Base-by-base conservation (phyloP, 768 basidiomycete species). In the Lentinula raphanica region DNA sequence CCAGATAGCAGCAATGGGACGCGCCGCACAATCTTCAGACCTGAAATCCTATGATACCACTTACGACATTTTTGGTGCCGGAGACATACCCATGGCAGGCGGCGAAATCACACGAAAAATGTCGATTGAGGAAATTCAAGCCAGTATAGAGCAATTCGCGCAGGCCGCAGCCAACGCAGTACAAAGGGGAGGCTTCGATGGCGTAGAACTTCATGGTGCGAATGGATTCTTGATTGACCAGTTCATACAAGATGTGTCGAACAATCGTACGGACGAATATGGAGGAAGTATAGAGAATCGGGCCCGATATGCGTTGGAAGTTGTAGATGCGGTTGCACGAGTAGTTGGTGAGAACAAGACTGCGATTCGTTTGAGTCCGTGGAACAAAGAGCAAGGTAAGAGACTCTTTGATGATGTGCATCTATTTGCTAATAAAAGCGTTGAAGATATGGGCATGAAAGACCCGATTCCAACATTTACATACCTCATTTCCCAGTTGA, bases 271-370 rank as follows among this genome's bases (percentile, higher is more conserved):
- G 8, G 81, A 83, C 65, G 67, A 71, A 42, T 85, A 79, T 67
- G 83, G 84, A 1, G 84, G 83, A 3, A 70, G 71, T 29, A 65
- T 81, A 45, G 75, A 79, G 66, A 79, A 79, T 59, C 70, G 84
- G 11, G 64, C 71, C 1, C 71, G 78, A 11, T 83, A 83, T 64
- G 56, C 69, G 0, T 68, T 79, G 15, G 76, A 79, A 61, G 67
- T 81, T 39, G 62, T 76, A 23, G 66, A 74, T 21, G 76, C 76
- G 3, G 66, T 82, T 11, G 62, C 63, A 9, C 62, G 68, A 1
- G 73, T 74, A 0, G 66, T 83, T 48, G 84, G 82, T 3, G 64
- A 68, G 25, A 73, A 78, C 17, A 71, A 68, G 5, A 71, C 74
- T 9, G 79, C 69, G 1, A 68, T 83, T 54, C 73, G 81, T 6